A percentile compares a stretch with the other conserved stretches of the same genome.
Conservation (phyloP, 768 basidiomycete genomes). For the Pulveroboletus sp. region DNA sequence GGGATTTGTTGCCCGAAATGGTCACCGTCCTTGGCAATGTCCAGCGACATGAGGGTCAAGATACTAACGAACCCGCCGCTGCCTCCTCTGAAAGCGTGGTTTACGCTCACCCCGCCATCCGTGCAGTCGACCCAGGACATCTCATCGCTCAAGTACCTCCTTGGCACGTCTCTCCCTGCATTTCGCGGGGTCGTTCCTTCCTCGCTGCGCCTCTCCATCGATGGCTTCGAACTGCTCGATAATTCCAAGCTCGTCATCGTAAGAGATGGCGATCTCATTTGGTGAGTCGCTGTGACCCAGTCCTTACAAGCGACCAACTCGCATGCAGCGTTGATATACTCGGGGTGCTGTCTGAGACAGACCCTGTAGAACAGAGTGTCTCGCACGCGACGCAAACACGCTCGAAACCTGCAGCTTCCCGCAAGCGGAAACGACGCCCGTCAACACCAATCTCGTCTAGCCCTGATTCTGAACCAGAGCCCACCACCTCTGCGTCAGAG, state of each 20-base stretch:
- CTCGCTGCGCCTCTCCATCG: constrained; percentile 19
- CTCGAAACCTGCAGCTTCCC: not conserved
- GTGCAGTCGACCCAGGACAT: constrained; percentile 6
- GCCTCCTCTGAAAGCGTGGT: constrained; percentile 50
- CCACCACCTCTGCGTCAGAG: constrained; percentile 13
- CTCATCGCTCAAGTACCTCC: constrained; percentile 13
- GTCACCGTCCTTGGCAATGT: no score
- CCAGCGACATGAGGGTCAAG: constrained; percentile 40
- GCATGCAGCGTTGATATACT: constrained; percentile 14
- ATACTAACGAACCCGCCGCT: constrained; percentile 46
- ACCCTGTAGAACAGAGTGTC: not conserved
- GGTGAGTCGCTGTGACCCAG: constrained; percentile 7
- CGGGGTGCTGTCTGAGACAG: not conserved
- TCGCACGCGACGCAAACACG: not conserved
- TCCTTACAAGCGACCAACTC: not conserved
- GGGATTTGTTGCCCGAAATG: not conserved
- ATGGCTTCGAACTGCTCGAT: constrained; percentile 29
- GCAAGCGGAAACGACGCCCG: constrained; percentile 26
- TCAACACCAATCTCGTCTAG: constrained; percentile 14
- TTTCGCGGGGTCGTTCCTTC: constrained; percentile 3
- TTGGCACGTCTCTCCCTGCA: constrained; percentile 14
- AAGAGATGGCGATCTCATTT: constrained; percentile 27
- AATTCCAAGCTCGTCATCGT: constrained; percentile 21
- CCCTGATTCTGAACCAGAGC: constrained; percentile 21
- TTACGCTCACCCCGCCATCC: constrained; percentile 25